Evolutionary conservation across 768 basidiomycete genomes (phyloP), one percentile per base, ranked within the genome.

Genomic region (Suillus hirtellus): DNA sequence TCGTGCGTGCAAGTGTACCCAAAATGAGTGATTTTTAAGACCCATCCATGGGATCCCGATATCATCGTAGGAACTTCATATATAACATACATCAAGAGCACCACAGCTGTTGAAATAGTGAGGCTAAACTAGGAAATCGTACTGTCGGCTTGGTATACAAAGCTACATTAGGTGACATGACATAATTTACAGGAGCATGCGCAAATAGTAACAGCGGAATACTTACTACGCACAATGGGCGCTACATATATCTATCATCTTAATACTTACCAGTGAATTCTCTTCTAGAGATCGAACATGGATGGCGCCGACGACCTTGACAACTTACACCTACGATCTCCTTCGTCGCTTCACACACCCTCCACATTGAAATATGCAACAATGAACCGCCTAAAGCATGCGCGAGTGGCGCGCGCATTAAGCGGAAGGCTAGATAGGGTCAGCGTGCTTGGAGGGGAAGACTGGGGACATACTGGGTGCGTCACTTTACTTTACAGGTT

Each of bases 381-480:
- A 12, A 38, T 31, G 2, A 60, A 63, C 14, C 62, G 46, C 21
- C 27, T 66, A 63, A 64, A 64, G 19, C 59, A 61, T 9, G 27
- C 42, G 31, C 63, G 71, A 3, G 63, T 73, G 17, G 65, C 68
- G 1, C 19, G 55, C 11, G 68, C 71, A 15, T 58, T 67, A 7
- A 52, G 63, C 14, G 66, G 72, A 24, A 67, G 71, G 15, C 66
- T 86, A 49, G 91, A 95, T 72, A 78, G 90, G 68, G 87, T 91
- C 2, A 86, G 88, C 66, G 88, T 92, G 19, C 81, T 96, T 1
- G 93, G 92, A 8, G 79, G 81, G 47, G 79, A 82, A 34, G 72
- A 68, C 53, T 71, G 76, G 21, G 89, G 93, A 1, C 93, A 95
- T 73, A 84, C 82, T 46, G 93, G 92, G 88, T 88, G 70, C 53